Conservation (phyloP, 2,329 filamentous ascomycete genomes). For the Orbilia quercus region DNA sequence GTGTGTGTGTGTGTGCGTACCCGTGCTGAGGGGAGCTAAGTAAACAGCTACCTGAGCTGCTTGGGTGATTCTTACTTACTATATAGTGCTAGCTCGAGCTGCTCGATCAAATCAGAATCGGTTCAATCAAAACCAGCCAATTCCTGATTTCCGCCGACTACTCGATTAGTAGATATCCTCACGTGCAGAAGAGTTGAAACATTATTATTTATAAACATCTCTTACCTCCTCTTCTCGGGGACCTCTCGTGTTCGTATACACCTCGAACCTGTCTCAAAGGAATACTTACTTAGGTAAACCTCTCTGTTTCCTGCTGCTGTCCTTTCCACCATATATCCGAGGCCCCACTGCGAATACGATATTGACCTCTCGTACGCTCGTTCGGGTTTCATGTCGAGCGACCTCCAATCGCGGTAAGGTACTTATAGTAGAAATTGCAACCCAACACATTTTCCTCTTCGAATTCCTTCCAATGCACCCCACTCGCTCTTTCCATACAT, state of each 20-base stretch:
- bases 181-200: slow-evolving; percentile 46
- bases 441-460: slow-evolving; percentile 54
- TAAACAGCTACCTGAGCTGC: slow-evolving; percentile 5
- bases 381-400: slow-evolving; percentile 33
- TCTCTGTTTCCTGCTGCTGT: neutral
- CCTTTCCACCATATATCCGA: neutral
- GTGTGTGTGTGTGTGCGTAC: slow-evolving; percentile 23
- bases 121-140: too few relatives aligned
- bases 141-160: slow-evolving; percentile 26
- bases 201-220: slow-evolving; percentile 25
- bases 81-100: slow-evolving; percentile 20
- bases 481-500: slow-evolving; percentile 34
- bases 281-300: neutral
- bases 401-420: slow-evolving; percentile 45
- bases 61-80: slow-evolving; percentile 6
- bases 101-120: slow-evolving; percentile 4
- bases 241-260: neutral
- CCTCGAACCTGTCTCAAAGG: slow-evolving; percentile 3
- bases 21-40: slow-evolving; percentile 14
- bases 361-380: neutral
- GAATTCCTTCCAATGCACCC: slow-evolving; percentile 46
- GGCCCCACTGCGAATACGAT: neutral
- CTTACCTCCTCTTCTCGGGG: slow-evolving; percentile 25
- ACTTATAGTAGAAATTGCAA: too few relatives aligned
- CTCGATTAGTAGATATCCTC: slow-evolving; percentile 49